Base-by-base conservation (phyloP, 78 protist species). In the Guillardia theta region DNA sequence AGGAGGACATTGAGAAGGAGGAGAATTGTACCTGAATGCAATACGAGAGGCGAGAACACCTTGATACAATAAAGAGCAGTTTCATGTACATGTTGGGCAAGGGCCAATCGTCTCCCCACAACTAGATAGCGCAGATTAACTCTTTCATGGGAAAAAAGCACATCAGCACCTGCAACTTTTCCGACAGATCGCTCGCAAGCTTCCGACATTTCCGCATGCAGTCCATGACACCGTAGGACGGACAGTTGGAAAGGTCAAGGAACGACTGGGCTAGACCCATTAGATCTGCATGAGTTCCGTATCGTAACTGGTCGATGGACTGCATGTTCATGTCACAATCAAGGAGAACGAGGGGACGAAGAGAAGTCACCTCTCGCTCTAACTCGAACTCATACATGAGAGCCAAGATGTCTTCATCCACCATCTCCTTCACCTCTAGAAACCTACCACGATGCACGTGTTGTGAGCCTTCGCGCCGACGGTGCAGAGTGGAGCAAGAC, bases 41-140 rank as follows among this genome's bases (percentile, higher is more conserved):
- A 48, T 43, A 78, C 53, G 90, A 22, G 90, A 78, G 90, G 45
- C 90, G 90, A 10, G 50, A 43, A 48, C 90, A 78, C 53, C 90
- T 46, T 4, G 90, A 37, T 4, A 78, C 90, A 22, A 78, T n/a
- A 30, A 78, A 78, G 48, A 78, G 90, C 8, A 78, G 90, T 50
- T 78, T 78, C 90, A 78, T 78, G 90, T 78, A 78, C 41, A 24
- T 44, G 48, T 78, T 78, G 24, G 90, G 90, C 45, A 70, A 43
- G 8, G 27, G 46, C 83, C 83, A 70, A 43, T 70, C 83, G 41
- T 70, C 22, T 24, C 22, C 83, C 83, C 83, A 70, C 27, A 24
- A 12, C 83, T 24, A 24, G 27, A 58, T 24, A 58, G 70, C 21
- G 70, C 27, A 6, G 70, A 8, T 24, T 10, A 10, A 50, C 58